Base-by-base conservation (phyloP, 2,329 filamentous ascomycete genomes). In the Paramyrothecium roridum region DNA sequence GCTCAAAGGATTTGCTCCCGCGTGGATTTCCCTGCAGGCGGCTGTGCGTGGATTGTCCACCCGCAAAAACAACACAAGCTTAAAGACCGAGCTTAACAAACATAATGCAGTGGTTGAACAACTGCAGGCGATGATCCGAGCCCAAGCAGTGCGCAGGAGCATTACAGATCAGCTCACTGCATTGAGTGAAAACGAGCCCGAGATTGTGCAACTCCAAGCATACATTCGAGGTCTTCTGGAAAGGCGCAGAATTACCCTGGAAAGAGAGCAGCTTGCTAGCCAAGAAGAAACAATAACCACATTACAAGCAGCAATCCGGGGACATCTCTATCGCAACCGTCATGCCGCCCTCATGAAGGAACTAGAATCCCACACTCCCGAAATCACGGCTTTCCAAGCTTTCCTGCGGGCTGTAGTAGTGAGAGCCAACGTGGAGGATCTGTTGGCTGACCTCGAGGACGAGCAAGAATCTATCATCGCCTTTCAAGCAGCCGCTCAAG, bases 331-430 rank as follows among this genome's bases (percentile, higher is more conserved):
- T 62, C 83, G 91, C 55, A 77, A 86, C 57, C 71, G 82, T 48
- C 82, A 88, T 37, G 73, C 76, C 50, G 76, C 80, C 2, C 78
- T 93, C 48, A 80, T 96, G 16, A 83, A 87, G 17, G 81, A 89
- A 46, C 82, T 98, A 23, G 77, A 86, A 52, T 84, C 85, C 2
- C 84, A 90, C 62, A 84, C 88, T 40, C 77, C 84, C 0, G 82
- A 86, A 57, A 83, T 93, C 43, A 74, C 85, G 22, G 76, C 85
- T 33, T 78, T 97, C 2, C 95, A 99, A 71, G 85, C 86, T 26
- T 75, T 93, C 8, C 80, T 86, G 33, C 85, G 93, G 56, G 93
- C 91, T 1, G 90, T 96, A 81, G 80, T 96, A 59, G 77, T 90
- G 45, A 86, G 95, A 49, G 82, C 85, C 50, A 80, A 88, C 23